These are phyloP conservation scores for Tuber melanosporum DNA, from an alignment of 495 filamentous ascomycete genomes.

Conservation along the genomic window DNA sequence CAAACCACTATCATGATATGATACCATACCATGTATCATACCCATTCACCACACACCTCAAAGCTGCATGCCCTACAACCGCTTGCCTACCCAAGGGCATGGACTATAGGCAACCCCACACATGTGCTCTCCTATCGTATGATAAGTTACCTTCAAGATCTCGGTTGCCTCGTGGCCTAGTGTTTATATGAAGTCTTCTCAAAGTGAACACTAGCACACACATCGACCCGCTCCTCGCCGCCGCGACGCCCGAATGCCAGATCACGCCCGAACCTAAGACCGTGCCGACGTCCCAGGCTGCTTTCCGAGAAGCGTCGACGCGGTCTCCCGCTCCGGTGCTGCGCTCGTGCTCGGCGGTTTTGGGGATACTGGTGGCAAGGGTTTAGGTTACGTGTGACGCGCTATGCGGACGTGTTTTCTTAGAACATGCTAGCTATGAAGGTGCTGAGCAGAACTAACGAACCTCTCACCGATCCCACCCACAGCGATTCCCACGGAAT, in stretches of 20 bases:
- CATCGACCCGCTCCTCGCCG: slow-evolving; percentile 17
- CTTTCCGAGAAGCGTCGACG: slow-evolving; percentile 15
- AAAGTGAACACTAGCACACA: neutral
- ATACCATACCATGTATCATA: no score
- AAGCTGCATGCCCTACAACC: no score
- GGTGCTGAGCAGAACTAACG: neutral
- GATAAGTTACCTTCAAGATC: no score
- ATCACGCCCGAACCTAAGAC: slow-evolving; percentile 25
- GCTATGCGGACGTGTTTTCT: slow-evolving; percentile 1
- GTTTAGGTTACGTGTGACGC: slow-evolving; percentile 1
- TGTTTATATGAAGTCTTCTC: no score
- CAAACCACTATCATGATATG: no score
- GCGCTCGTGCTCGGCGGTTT: slow-evolving; percentile 15
- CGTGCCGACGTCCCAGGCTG: slow-evolving; percentile 13
- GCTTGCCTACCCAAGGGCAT: no score
- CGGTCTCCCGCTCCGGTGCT: slow-evolving; percentile 19
- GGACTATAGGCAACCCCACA: no score
- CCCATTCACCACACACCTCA: no score
- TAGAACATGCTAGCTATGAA: neutral
- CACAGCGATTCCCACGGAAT: slow-evolving; percentile 7
- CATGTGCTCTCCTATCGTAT: no score
- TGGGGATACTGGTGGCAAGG: slow-evolving; percentile 8
- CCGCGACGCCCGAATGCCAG: slow-evolving; percentile 25
- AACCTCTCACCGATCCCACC: slow-evolving; percentile 18
- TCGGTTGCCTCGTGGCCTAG: no score